Percentiles rank a stretch among this genome's conserved stretches.
These are phyloP conservation scores for Vanrija humicola DNA, from an alignment of 1,284 basidiomycete genomes.

Conservation along the genomic window DNA sequence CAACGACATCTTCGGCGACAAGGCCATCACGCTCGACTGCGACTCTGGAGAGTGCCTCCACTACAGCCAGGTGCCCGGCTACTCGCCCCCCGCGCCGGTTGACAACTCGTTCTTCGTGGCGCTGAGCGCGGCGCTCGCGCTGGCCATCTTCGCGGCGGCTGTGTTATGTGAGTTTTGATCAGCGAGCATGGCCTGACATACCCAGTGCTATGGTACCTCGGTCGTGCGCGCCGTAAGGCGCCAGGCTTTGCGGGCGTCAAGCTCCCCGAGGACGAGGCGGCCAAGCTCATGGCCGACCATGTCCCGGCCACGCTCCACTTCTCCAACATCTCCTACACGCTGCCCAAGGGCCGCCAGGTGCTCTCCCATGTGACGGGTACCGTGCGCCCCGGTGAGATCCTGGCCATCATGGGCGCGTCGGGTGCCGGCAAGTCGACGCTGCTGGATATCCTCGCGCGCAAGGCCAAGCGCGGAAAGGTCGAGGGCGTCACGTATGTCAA, in stretches of 20 bases:
- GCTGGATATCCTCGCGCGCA: slow-evolving; percentile 89
- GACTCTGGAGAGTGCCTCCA: slow-evolving; percentile 90
- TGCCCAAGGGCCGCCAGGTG: slow-evolving; percentile 62
- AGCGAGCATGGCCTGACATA: neutral
- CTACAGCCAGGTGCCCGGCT: slow-evolving; percentile 89
- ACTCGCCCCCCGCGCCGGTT: slow-evolving; percentile 71
- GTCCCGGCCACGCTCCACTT: slow-evolving; percentile 90
- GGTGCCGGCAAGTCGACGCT: slow-evolving; percentile 96
- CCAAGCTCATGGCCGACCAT: slow-evolving; percentile 86
- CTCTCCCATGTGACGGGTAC: slow-evolving; percentile 75
- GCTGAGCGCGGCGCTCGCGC: slow-evolving; percentile 73
- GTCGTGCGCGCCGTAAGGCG: slow-evolving; percentile 60
- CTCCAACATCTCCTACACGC: slow-evolving; percentile 72
- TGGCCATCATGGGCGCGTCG: slow-evolving; percentile 94
- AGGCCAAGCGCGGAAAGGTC: slow-evolving; percentile 75
- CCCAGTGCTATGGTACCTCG: slow-evolving; percentile 81
- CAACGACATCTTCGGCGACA: slow-evolving; percentile 87
- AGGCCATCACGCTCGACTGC: slow-evolving; percentile 81
- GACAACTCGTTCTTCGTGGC: slow-evolving; percentile 78
- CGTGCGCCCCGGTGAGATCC: slow-evolving; percentile 79
- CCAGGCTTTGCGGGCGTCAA: slow-evolving; percentile 70
- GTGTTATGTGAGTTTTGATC: slow-evolving; percentile 42
- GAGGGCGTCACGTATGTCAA: slow-evolving; percentile 78
- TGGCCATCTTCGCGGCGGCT: slow-evolving; percentile 55
- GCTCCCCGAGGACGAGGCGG: slow-evolving; percentile 73